Conservation (phyloP, 257 asterid genomes). For the Gardenia jasminoides region DNA sequence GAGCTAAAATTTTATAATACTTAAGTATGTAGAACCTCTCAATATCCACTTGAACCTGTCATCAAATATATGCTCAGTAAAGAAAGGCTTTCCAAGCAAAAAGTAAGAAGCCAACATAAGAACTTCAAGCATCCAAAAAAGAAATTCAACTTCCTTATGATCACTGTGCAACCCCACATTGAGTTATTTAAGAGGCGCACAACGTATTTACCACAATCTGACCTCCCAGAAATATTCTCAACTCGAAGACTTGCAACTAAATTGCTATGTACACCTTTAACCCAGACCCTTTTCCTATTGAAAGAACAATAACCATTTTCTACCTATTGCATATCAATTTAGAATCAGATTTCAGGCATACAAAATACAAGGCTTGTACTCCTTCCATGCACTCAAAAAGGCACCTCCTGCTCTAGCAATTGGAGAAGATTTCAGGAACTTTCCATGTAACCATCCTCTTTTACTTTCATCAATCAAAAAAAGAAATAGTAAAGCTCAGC, state of each 20-base stretch:
- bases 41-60: background rate
- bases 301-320: background rate
- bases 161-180: background rate
- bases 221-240: background rate
- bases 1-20: background rate
- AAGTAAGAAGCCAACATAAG: background rate
- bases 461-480: background rate
- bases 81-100: background rate
- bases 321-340: background rate
- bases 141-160: background rate
- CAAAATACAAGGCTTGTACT: no score
- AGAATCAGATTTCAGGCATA: background rate
- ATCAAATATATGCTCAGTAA: background rate
- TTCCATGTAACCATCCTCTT: background rate
- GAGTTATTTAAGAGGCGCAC: background rate
- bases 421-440: background rate
- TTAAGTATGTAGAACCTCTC: background rate
- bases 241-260: background rate
- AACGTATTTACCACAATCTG: background rate
- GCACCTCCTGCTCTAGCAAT: background rate
- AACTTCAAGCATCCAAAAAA: background rate
- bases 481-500: background rate
- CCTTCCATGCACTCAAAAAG: background rate
- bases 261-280: background rate
- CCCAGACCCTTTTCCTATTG: background rate